Evolutionary conservation across 2,329 filamentous ascomycete species (phyloP), one percentile per base, ranked within the genome.

Genomic region (Stemphylium lycopersici): DNA sequence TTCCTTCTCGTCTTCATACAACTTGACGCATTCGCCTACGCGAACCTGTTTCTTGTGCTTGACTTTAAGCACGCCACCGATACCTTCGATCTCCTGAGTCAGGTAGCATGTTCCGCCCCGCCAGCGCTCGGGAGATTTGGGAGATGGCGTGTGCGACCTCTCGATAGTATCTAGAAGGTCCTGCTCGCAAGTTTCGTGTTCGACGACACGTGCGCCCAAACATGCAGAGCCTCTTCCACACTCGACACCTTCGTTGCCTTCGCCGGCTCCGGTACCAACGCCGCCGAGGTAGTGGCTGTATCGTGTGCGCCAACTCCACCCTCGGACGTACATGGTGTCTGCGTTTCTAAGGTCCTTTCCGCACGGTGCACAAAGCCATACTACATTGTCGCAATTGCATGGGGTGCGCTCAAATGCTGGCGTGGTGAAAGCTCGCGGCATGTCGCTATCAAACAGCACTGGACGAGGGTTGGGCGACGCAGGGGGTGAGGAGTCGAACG

Each of bases 291-390:
- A 89, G 13, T 81, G 82, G 33, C 88, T 88, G 72, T 96, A 97
- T 20, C 91, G 86, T 36, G 86, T 90, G 45, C 93, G 87, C 93
- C 93, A 97, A 58, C 86, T 89, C 92, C 93, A 97, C 49, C 93
- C 90, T 3, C 83, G 80, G 38, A 80, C 73, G 67, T 88, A 87
- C 12, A 80, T 84, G 4, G 80, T 83, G 60, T 88, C 85, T 11
- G 77, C 77, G 31, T 78, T 79, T 20, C 84, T 81, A 47, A 96
- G 86, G 49, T 85, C 84, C 57, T 88, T 85, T 1, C 92, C 91
- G 65, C 93, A 97, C 1, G 89, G 87, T 59, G 90, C 86, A 75
- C 93, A 98, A 22, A 97, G 85, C 90, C 91, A 97, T 41, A 96
- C 86, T 4, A 83, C 83, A 8, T 84, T 76, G 33, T 77, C 75